These are phyloP conservation scores for Alternaria alternata DNA, from an alignment of 2,329 filamentous ascomycete species.

Conservation along the genomic window DNA sequence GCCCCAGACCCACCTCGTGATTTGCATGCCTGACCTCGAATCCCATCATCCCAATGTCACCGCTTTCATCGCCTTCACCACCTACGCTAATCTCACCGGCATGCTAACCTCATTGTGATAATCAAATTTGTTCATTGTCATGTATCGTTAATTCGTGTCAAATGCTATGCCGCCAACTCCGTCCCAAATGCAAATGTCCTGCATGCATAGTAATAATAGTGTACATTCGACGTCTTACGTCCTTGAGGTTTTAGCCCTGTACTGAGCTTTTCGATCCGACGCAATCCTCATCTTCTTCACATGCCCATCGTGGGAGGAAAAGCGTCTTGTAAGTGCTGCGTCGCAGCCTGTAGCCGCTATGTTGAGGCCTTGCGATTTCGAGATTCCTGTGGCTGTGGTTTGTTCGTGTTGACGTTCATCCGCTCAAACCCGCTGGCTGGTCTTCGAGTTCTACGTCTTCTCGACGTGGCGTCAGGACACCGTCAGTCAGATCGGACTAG, in stretches of 20 bases:
- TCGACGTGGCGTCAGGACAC: neutral
- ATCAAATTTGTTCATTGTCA: neutral
- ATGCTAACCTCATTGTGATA: neutral
- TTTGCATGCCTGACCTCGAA: neutral
- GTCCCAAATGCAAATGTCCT: conserved; percentile 4
- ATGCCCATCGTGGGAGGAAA: neutral
- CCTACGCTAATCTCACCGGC: neutral
- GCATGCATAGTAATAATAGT: neutral
- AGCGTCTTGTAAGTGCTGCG: neutral
- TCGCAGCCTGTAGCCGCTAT: neutral
- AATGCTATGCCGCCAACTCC: neutral
- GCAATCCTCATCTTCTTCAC: neutral
- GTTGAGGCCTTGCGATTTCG: neutral
- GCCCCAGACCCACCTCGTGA: neutral
- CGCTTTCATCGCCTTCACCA: neutral
- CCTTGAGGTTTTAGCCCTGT: neutral
- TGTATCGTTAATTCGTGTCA: conserved; percentile 2
- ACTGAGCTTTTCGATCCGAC: neutral
- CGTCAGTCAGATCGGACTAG: neutral
- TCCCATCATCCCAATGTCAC: neutral
- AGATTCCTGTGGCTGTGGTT: neutral
- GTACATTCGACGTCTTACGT: neutral
- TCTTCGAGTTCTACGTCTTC: neutral
- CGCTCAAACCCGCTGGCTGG: neutral
- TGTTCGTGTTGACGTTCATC: no score